Percentiles rank a stretch among this genome's conserved stretches.
These are phyloP conservation scores for Paraconiothyrium sp. DNA, from an alignment of 2,329 filamentous ascomycete genomes.

Conservation along the genomic window DNA sequence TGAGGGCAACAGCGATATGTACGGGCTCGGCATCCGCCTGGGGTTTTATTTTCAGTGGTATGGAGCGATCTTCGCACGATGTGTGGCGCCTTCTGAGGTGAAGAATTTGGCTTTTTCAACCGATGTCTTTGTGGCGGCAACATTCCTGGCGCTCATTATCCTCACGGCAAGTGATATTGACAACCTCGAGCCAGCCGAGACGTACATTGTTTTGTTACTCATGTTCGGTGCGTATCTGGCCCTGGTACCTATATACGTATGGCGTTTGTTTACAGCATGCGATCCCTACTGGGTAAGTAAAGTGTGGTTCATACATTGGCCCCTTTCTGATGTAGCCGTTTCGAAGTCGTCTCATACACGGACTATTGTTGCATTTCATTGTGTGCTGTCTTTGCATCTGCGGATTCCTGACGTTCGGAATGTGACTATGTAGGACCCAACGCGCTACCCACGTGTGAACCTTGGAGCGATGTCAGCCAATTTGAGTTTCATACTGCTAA, in stretches of 20 bases:
- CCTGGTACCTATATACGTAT: conserved; percentile 31
- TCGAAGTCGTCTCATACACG: no score
- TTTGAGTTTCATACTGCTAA: conserved; percentile 23
- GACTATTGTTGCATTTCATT: not conserved
- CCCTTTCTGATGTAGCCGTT: not conserved
- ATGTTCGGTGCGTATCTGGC: conserved; percentile 32
- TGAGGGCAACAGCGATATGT: conserved; percentile 40
- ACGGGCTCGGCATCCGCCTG: conserved; percentile 45
- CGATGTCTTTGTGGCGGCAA: conserved; percentile 29
- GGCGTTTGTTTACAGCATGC: conserved; percentile 28
- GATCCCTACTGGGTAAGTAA: conserved; percentile 25
- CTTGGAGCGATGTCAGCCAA: conserved; percentile 18
- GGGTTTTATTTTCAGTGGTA: conserved; percentile 45
- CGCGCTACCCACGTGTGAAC: conserved; percentile 25
- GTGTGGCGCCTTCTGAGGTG: conserved; percentile 31
- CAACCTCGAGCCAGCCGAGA: conserved; percentile 29
- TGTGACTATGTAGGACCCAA: conserved; percentile 21
- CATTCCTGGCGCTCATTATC: conserved; percentile 34
- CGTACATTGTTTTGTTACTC: conserved; percentile 34
- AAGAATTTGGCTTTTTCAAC: conserved; percentile 23
- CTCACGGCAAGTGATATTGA: conserved; percentile 18
- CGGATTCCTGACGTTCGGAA: not conserved
- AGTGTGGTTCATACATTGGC: not conserved
- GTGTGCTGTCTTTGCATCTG: not conserved
- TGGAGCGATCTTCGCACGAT: conserved; percentile 34